Conservation (phyloP, 306 rosid species). For the Adenanthera pavonina region DNA sequence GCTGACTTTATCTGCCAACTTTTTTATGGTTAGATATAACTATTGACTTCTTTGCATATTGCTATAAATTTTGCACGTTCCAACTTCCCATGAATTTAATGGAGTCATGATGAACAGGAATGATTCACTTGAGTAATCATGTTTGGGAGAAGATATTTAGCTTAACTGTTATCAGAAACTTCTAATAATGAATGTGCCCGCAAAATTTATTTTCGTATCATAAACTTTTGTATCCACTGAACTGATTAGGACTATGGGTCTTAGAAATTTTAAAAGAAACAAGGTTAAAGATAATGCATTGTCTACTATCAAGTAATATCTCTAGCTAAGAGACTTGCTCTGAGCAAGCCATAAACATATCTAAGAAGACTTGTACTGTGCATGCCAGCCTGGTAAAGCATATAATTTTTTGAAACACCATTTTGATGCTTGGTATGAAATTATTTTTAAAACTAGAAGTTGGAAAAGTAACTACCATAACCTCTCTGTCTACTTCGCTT, state of each 20-base stretch:
- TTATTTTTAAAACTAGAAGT: neutral
- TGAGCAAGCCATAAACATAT: neutral
- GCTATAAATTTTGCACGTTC: neutral
- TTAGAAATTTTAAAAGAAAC: neutral
- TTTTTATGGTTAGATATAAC: neutral
- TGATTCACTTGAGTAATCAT: neutral
- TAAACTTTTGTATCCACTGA: neutral
- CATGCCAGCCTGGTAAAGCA: neutral
- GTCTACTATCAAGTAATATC: neutral
- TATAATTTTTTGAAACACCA: neutral
- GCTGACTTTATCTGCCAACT: neutral
- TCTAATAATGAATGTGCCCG: neutral
- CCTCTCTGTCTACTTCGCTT: conserved; percentile 31
- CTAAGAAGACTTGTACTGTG: neutral
- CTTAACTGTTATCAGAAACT: neutral
- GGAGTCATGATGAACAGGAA: neutral
- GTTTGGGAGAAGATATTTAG: conserved; percentile 13
- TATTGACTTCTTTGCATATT: neutral
- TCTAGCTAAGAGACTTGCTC: neutral
- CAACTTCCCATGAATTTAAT: neutral
- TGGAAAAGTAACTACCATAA: conserved; percentile 5
- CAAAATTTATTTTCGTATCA: neutral
- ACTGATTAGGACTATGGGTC: conserved; percentile 13
- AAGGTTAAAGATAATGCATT: conserved; percentile 11
- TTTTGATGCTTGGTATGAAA: neutral